A percentile compares a stretch with the other conserved stretches of the same genome.
Evolutionary conservation across 371 early-diverging fungal species (phyloP).

Genomic region (Fennellomyces sp.): DNA sequence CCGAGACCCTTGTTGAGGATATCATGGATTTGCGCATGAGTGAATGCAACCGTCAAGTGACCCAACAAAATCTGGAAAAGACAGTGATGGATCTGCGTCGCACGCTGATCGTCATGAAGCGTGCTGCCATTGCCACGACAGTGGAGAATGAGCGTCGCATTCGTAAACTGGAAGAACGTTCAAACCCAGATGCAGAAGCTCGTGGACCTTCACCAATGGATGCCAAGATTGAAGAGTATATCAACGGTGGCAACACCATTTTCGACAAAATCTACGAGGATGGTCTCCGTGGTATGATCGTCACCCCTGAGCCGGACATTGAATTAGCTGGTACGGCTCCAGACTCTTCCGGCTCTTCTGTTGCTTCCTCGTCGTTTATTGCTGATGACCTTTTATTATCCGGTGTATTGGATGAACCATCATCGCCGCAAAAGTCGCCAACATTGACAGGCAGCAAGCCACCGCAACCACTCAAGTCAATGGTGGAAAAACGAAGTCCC

Average conservation of each 20-base stretch:
- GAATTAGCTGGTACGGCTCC: not conserved
- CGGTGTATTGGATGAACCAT: not conserved
- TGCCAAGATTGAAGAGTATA: constrained; percentile 48
- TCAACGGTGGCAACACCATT: constrained; percentile 55
- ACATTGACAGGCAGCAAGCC: constrained; percentile 5
- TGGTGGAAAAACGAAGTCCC: constrained; percentile 2
- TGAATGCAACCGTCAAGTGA: constrained; percentile 65
- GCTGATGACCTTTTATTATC: constrained; percentile 3
- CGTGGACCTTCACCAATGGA: constrained; percentile 26
- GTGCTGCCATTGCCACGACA: constrained; percentile 76
- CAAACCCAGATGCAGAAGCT: constrained; percentile 8
- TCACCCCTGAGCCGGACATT: constrained; percentile 33
- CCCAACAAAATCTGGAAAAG: constrained; percentile 70
- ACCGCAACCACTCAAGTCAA: constrained; percentile 9
- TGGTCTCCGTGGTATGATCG: constrained; percentile 52
- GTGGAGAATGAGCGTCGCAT: constrained; percentile 81
- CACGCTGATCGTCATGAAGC: constrained; percentile 81
- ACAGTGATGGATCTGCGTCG: constrained; percentile 72
- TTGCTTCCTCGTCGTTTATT: constrained; percentile 14
- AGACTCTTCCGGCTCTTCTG: constrained; percentile 17
- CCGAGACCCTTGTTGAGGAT: constrained; percentile 79
- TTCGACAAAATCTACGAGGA: constrained; percentile 67
- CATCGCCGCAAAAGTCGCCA: constrained; percentile 9
- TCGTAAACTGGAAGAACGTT: constrained; percentile 55
- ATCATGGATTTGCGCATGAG: constrained; percentile 69